Evolutionary conservation across 1,139 yeast genomes (phyloP), one percentile per base, ranked within the genome.

Genomic region (Nadsonia starkeyi-henricii): DNA sequence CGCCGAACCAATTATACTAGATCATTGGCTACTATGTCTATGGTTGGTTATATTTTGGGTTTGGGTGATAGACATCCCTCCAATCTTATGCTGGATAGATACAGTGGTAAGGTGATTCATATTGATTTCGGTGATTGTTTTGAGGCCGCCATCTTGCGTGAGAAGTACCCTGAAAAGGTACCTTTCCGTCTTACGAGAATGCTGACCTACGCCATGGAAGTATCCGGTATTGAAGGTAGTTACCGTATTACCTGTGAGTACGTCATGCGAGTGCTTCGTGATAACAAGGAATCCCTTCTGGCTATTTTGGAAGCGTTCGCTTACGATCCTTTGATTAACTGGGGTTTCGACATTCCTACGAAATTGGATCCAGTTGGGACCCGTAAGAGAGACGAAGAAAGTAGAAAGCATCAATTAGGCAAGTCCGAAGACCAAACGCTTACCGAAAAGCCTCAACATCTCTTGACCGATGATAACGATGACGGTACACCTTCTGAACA

Each of bases 121-220:
- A 89, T 93, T 67, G 99, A 93, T 72, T 93, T 91, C 66, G 99
- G 98, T 57, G 99, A 93, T 63, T 93, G 99, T 74, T 93, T 93
- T 62, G 99, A 93, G 62, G 96, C 97, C 1, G 98, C 99, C 0
- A 88, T 91, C 49, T 69, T 93, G 53, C 77, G 99, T 57, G 98
- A 91, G 57, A 93, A 91, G 62, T 93, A 84, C 64, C 99, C 99
- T 0, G 99, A 93, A 62, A 89, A 89, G 65, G 98, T 93, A 21
- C 99, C 99, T 15, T 93, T 93, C 70, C 75, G 99, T 64, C 74
- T 93, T 53, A 93, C 99, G 0, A 74, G 98, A 64, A 93, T 93
- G 99, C 73, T 93, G 55, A 88, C 93, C 36, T 89, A 88, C 65
- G 99, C 98, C 0, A 91, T 93, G 97, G 99, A 93, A 64, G 97